phyloP scores from a whole-genome alignment of 2,329 filamentous ascomycete genomes.

The Alternaria viburni region DNA sequence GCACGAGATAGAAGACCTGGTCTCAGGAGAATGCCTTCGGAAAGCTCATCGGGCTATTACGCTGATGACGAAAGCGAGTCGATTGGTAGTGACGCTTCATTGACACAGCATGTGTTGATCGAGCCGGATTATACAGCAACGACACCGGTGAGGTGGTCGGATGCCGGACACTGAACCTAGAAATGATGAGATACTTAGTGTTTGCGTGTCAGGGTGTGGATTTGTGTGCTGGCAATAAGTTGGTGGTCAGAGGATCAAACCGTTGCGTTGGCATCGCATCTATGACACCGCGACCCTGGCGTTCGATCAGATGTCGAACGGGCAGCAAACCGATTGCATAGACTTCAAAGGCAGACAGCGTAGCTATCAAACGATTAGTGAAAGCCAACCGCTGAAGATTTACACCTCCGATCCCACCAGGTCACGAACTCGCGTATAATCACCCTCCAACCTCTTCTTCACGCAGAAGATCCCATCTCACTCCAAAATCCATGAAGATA shows the following conservation, averaged over 20 bases:
- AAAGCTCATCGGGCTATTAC: not conserved
- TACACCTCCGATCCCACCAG: not conserved
- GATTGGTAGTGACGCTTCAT: not conserved
- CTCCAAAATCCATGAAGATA: not conserved
- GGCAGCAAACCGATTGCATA: not conserved
- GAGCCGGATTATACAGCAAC: not conserved
- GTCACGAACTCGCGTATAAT: not conserved
- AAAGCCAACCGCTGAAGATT: no score
- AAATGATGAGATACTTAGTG: not conserved
- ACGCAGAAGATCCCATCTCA: not conserved
- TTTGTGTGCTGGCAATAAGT: not conserved
- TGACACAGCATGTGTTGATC: not conserved
- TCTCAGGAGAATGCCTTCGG: not conserved
- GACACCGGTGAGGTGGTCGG: not conserved
- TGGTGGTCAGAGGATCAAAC: not conserved
- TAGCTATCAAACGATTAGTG: not conserved
- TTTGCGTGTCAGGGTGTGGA: not conserved
- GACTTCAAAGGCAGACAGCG: not conserved
- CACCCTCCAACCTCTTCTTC: not conserved
- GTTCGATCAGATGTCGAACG: not conserved
- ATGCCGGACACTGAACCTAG: not conserved
- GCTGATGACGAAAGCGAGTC: not conserved
- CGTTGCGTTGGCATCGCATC: not conserved
- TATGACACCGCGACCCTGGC: accelerated
- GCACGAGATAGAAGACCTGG: not conserved